Percentiles rank a stretch among this genome's conserved stretches.
Conservation (phyloP, 1,284 basidiomycete genomes). For the Lentinus polychrous region DNA sequence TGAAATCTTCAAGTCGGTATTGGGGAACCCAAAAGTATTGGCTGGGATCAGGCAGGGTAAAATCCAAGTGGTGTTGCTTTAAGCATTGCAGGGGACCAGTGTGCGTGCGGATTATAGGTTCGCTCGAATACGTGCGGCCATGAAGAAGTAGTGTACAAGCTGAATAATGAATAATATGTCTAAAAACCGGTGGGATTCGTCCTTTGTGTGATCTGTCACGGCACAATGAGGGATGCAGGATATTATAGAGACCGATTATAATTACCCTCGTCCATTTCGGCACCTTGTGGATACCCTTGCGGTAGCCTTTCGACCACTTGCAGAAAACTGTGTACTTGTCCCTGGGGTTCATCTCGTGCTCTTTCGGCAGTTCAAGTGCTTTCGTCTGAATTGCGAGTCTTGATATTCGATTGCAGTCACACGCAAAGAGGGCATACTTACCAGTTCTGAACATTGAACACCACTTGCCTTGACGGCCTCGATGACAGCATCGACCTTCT, state of each 20-base stretch:
- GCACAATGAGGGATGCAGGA: slow-evolving; percentile 10
- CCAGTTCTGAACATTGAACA: slow-evolving; percentile 69
- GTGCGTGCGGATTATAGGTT: slow-evolving; percentile 2
- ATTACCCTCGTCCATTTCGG: slow-evolving; percentile 87
- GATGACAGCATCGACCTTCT: slow-evolving; percentile 91
- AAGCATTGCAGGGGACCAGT: slow-evolving; percentile 14
- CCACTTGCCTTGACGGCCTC: slow-evolving; percentile 80
- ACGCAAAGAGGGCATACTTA: slow-evolving; percentile 31
- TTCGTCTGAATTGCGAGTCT: slow-evolving; percentile 35
- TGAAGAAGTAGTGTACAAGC: slow-evolving; percentile 18
- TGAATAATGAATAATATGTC: slow-evolving; percentile 13
- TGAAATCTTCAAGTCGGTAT: slow-evolving; percentile 70
- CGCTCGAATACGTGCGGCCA: slow-evolving; percentile 2
- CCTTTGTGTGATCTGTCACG: slow-evolving; percentile 65
- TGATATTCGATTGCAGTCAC: not conserved
- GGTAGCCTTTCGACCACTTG: slow-evolving; percentile 64
- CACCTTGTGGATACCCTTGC: slow-evolving; percentile 95
- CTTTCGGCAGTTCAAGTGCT: slow-evolving; percentile 78
- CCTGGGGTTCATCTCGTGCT: slow-evolving; percentile 78
- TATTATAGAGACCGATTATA: not conserved
- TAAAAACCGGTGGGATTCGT: slow-evolving; percentile 90
- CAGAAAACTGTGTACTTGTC: slow-evolving; percentile 97
- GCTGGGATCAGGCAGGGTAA: slow-evolving; percentile 63
- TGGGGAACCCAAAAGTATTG: slow-evolving; percentile 55
- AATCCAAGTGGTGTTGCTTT: slow-evolving; percentile 72